phyloP scores from a whole-genome alignment of 768 basidiomycete species.

The Mycena leptocephala region DNA sequence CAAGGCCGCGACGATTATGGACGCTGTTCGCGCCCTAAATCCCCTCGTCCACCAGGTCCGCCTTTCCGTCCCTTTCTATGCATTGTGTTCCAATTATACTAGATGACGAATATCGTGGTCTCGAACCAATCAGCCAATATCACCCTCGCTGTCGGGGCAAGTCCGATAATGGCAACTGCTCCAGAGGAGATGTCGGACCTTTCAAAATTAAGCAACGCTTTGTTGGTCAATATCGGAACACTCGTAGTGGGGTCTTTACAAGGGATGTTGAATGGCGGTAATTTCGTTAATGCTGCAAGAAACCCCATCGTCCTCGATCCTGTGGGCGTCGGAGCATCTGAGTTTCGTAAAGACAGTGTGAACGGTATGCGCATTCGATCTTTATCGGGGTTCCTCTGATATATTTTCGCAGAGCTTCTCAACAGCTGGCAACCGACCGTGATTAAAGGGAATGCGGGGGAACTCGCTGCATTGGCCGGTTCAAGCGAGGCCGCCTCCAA shows the following conservation, averaged over 20 bases:
- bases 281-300: conserved; percentile 74
- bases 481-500: conserved; percentile 83
- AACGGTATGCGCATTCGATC: conserved; percentile 59
- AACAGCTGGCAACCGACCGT: conserved; percentile 88
- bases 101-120: conserved; percentile 95
- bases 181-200: conserved; percentile 89
- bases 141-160: conserved; percentile 89
- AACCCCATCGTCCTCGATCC: conserved; percentile 94
- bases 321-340: conserved; percentile 91
- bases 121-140: conserved; percentile 93
- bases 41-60: conserved; percentile 89
- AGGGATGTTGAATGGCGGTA: conserved; percentile 85
- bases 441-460: conserved; percentile 95
- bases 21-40: conserved; percentile 62
- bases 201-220: conserved; percentile 71
- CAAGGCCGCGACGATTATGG: conserved; percentile 66
- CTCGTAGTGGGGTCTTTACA: conserved; percentile 70
- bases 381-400: not conserved
- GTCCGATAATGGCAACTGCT: conserved; percentile 95
- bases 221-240: conserved; percentile 93
- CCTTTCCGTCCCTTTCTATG: not conserved
- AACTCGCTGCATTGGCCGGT: conserved; percentile 86
- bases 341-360: conserved; percentile 75
- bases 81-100: not conserved
- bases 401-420: conserved; percentile 70